A percentile compares a stretch with the other conserved stretches of the same genome.
These are phyloP conservation scores for Phanerochaete sordida DNA, from an alignment of 768 basidiomycete species.

Conservation along the genomic window DNA sequence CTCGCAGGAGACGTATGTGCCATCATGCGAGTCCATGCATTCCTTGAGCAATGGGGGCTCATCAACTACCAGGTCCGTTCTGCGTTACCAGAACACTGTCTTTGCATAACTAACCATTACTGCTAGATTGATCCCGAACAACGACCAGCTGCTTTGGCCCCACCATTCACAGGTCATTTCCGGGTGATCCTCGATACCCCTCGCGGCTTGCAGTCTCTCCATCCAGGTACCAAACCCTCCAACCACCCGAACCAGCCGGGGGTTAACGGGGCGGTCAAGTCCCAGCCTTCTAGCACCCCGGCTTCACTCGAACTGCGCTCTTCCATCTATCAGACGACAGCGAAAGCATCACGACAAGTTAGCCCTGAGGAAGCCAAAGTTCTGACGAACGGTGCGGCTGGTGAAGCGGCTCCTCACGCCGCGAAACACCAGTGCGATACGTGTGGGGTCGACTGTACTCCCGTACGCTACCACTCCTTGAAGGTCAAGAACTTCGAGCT, in stretches of 20 bases:
- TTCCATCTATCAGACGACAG: constrained; percentile 84
- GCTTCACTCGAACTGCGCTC: constrained; percentile 86
- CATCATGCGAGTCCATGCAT: constrained; percentile 98
- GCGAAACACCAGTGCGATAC: constrained; percentile 82
- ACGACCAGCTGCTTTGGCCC: constrained; percentile 88
- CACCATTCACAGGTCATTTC: constrained; percentile 99
- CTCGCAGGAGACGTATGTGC: constrained; percentile 97
- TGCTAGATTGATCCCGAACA: constrained; percentile 95
- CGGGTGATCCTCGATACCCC: constrained; percentile 96
- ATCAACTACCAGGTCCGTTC: constrained; percentile 92
- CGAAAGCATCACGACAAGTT: constrained; percentile 76
- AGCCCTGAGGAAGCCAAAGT: constrained; percentile 63
- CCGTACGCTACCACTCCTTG: constrained; percentile 85
- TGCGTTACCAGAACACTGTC: neutral
- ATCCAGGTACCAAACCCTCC: constrained; percentile 67
- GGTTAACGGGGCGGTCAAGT: constrained; percentile 46
- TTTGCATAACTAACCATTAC: neutral
- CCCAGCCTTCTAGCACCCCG: constrained; percentile 39
- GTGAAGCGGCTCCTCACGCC: constrained; percentile 36
- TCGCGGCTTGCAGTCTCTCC: constrained; percentile 91
- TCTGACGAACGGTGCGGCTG: constrained; percentile 52
- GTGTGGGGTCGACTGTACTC: constrained; percentile 91
- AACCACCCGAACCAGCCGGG: constrained; percentile 39
- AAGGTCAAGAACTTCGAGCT: constrained; percentile 91
- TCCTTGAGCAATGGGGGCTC: constrained; percentile 98